Evolutionary conservation across 2,329 filamentous ascomycete species (phyloP).

Genomic region (Fusarium sarcochroum): DNA sequence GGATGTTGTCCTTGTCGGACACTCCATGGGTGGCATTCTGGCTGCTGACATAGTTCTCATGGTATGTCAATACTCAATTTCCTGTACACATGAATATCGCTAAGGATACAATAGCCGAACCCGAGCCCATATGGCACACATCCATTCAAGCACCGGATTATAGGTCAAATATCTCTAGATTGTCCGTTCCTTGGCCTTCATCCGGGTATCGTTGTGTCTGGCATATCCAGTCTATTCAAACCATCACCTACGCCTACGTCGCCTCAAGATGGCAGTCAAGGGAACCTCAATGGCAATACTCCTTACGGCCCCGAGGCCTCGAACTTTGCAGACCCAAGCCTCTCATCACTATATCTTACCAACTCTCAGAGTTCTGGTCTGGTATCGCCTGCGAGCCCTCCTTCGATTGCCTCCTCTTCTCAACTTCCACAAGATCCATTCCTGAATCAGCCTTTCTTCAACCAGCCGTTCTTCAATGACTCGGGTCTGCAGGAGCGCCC

Average conservation of each 20-base stretch:
- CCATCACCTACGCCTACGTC: constrained; percentile 55
- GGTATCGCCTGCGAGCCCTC: constrained; percentile 36
- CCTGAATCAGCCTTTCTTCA: constrained; percentile 78
- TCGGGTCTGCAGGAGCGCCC: constrained; percentile 76
- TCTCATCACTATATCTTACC: constrained; percentile 40
- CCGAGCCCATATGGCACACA: constrained; percentile 51
- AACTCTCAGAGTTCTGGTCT: constrained; percentile 34
- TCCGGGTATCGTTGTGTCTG: constrained; percentile 86
- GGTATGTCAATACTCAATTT: constrained; percentile 52
- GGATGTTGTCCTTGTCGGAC: constrained; percentile 86
- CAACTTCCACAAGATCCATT: constrained; percentile 64
- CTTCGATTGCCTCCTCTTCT: constrained; percentile 38
- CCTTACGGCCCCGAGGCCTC: constrained; percentile 18
- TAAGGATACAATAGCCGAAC: constrained; percentile 49
- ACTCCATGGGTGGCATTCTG: constrained; percentile 91
- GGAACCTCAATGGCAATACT: constrained; percentile 2
- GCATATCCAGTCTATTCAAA: constrained; percentile 82
- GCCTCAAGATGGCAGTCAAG: constrained; percentile 26
- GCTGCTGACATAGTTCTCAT: constrained; percentile 83
- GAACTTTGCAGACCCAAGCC: constrained; percentile 20
- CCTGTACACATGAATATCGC: neutral
- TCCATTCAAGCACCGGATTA: constrained; percentile 78
- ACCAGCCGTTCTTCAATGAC: constrained; percentile 81
- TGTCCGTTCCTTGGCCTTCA: constrained; percentile 91
- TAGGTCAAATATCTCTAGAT: constrained; percentile 87